phyloP scores from a whole-genome alignment of 371 early-diverging fungal genomes.

The Umbelopsis sp. region DNA sequence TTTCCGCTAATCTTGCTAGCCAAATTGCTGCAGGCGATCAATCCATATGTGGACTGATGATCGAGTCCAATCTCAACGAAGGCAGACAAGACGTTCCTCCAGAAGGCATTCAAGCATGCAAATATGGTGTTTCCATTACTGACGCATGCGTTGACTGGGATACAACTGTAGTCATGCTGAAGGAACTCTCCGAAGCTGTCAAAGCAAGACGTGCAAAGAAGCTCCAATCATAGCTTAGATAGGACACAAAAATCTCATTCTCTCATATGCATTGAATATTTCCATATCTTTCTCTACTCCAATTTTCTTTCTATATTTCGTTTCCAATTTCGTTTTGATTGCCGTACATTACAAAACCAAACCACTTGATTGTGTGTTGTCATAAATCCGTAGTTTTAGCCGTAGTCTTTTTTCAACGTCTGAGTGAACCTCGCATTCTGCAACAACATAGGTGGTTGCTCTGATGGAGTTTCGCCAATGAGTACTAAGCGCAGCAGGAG shows the following conservation, averaged over 20 bases:
- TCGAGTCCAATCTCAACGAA: slow-evolving; percentile 88
- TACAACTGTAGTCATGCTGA: slow-evolving; percentile 71
- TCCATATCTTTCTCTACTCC: no score
- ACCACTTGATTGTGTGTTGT: no score
- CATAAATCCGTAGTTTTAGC: no score
- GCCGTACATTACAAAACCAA: no score
- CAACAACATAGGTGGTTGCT: no score
- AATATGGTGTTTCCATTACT: slow-evolving; percentile 84
- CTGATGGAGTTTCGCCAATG: no score
- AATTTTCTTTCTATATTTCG: no score
- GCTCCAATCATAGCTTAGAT: slow-evolving; percentile 3
- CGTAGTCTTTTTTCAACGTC: no score
- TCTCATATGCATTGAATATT: no score
- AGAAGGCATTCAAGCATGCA: slow-evolving; percentile 66
- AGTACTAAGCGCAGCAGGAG: no score
- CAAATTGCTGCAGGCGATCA: slow-evolving; percentile 74
- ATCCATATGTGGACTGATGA: slow-evolving; percentile 89
- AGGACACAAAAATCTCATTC: neutral
- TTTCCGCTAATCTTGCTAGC: slow-evolving; percentile 52
- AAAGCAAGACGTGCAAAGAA: slow-evolving; percentile 31
- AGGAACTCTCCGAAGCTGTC: slow-evolving; percentile 71
- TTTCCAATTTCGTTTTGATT: no score
- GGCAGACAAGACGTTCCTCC: slow-evolving; percentile 82
- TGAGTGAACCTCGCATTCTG: no score
- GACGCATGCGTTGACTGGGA: slow-evolving; percentile 88